These are phyloP conservation scores for Ormosia semicastrata DNA, from an alignment of 306 rosid genomes.

Conservation along the genomic window DNA sequence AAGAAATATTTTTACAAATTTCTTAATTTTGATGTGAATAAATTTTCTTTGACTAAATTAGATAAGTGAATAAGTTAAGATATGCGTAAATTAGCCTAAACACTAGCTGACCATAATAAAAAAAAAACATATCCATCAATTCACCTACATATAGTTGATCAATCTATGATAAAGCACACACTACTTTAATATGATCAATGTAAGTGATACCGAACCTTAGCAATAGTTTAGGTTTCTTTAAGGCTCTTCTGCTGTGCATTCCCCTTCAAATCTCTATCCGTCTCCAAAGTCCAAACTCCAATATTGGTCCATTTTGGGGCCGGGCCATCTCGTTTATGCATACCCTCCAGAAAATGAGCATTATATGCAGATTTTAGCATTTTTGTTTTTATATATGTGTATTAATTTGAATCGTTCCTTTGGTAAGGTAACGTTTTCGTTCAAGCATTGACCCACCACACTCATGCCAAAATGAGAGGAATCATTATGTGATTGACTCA, in stretches of 20 bases:
- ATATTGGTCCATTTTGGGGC: background rate
- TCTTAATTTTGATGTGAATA: too few relatives aligned
- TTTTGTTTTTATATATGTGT: background rate
- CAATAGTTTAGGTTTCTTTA: background rate
- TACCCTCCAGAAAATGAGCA: background rate
- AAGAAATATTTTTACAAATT: too few relatives aligned
- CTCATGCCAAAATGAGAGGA: background rate
- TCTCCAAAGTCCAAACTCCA: background rate
- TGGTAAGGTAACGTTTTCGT: slow-evolving; percentile 14
- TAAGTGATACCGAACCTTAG: background rate
- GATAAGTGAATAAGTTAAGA: too few relatives aligned
- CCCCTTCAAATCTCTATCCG: background rate
- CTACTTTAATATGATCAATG: background rate
- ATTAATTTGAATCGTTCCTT: background rate
- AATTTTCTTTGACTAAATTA: too few relatives aligned
- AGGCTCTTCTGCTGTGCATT: background rate
- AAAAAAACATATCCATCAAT: background rate
- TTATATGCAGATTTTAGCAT: background rate
- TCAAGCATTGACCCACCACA: slow-evolving; percentile 20
- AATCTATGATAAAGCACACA: background rate
- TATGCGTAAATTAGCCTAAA: too few relatives aligned
- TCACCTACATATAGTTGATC: background rate
- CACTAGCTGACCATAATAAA: background rate
- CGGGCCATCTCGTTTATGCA: background rate
- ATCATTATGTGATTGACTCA: background rate